These are phyloP conservation scores for Emmonsiellopsis sp. DNA, from an alignment of 2,329 filamentous ascomycete species.

Conservation along the genomic window DNA sequence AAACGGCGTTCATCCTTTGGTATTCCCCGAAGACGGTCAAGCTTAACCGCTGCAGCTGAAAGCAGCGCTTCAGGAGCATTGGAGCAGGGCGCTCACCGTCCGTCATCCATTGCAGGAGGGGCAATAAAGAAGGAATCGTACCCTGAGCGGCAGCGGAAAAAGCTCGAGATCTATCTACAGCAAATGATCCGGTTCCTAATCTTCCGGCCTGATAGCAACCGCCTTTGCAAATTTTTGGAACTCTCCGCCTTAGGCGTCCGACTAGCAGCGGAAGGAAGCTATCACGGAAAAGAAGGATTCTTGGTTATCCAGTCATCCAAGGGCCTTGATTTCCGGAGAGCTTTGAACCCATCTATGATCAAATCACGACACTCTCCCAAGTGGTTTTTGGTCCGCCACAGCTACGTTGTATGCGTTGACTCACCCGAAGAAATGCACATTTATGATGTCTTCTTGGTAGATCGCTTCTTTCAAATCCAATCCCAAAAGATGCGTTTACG, in stretches of 20 bases:
- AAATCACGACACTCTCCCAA: slow-evolving; percentile 79
- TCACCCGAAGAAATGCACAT: slow-evolving; percentile 98
- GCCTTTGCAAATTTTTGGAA: slow-evolving; percentile 91
- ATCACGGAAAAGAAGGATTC: slow-evolving; percentile 94
- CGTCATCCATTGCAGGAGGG: slow-evolving; percentile 30
- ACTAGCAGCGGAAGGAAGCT: slow-evolving; percentile 87
- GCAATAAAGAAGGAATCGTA: slow-evolving; percentile 48
- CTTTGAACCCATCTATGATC: slow-evolving; percentile 67
- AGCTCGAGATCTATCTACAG: slow-evolving; percentile 81
- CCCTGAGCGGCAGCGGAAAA: slow-evolving; percentile 71
- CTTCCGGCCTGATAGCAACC: slow-evolving; percentile 90
- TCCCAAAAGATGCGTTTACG: slow-evolving; percentile 53
- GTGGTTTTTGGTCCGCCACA: slow-evolving; percentile 97
- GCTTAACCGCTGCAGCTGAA: slow-evolving; percentile 33
- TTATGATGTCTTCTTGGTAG: slow-evolving; percentile 96
- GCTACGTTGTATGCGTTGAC: slow-evolving; percentile 96
- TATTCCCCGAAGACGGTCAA: slow-evolving; percentile 51
- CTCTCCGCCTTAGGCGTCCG: slow-evolving; percentile 88
- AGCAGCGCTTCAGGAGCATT: slow-evolving; percentile 26
- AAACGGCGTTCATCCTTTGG: slow-evolving; percentile 47
- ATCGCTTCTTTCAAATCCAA: slow-evolving; percentile 74
- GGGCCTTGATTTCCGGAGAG: slow-evolving; percentile 73
- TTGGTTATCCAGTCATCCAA: slow-evolving; percentile 87
- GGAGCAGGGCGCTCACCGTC: slow-evolving; percentile 22
- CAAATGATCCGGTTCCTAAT: slow-evolving; percentile 95